Base-by-base conservation (phyloP, 371 early-diverging fungal species). In the Apophysomyces ossiformis region DNA sequence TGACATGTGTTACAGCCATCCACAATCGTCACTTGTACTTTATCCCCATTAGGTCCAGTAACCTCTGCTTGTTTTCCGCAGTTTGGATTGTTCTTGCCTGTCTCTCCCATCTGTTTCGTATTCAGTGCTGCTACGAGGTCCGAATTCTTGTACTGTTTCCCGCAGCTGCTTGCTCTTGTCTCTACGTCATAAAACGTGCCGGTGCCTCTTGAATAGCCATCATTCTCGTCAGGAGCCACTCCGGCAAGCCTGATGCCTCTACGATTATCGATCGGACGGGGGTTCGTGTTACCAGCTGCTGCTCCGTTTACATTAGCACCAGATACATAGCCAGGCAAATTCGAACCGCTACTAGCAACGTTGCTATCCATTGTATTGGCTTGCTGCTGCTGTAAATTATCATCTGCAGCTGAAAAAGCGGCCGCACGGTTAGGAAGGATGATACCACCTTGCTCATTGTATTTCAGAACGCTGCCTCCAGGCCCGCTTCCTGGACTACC, bases 31-130 rank as follows among this genome's bases (percentile, higher is more conserved):
- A 75, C 86, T 26, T 66, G 65, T 16, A 85, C 71, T 1, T 60
- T 61, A 8, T 67, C 65, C 6, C 82, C 83, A 56, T 64, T 75
- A 11, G 84, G 81, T 16, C 85, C 85, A 11, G 61, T 65, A 0
- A 85, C 63, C 43, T 65, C 76, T 4, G 83, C 73, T 6, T 63
- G 32, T 63, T 83, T 79, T 18, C 82, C 83, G 66, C 89, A 89
- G 9, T 81, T 70, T 4, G 70, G 57, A 15, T 85, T 85, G 4
- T 61, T 60, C 11, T 47, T 50, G 1, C 63, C 37, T 46, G 43
- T 54, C 5, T 60, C 60, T 58, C 74, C 76, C 70, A 82, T 71
- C 45, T 70, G 68, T 5, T 69, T 60, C 8, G 74, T 64, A 43
- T 74, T 75, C 4, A 81, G 38, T 41, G 82, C 80, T 21, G 69